Conservation (phyloP, 306 rosid genomes). For the Dicorynia guianensis region DNA sequence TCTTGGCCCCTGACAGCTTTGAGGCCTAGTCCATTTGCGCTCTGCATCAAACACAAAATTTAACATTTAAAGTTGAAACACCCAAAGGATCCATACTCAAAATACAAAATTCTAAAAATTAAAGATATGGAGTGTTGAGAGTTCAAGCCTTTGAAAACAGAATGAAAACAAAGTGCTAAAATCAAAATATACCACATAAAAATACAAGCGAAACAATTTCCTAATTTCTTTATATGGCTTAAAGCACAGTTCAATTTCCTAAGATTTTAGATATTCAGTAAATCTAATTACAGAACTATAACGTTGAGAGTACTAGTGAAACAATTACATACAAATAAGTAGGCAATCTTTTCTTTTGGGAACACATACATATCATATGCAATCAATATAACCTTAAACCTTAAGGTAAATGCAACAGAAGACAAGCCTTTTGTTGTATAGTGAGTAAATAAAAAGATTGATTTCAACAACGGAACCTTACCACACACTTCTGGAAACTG, state of each 20-base stretch:
- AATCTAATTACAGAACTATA: not conserved
- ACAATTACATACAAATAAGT: not conserved
- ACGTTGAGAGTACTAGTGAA: not conserved
- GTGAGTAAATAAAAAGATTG: not conserved
- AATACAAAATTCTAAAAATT: not conserved
- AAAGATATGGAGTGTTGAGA: not conserved
- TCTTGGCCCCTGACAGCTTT: slow-evolving; percentile 60
- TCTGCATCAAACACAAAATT: slow-evolving; percentile 57
- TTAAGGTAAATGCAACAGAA: slow-evolving; percentile 19
- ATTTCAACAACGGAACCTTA: slow-evolving; percentile 45
- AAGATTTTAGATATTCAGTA: not conserved
- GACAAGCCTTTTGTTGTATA: not conserved
- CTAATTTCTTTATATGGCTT: not conserved
- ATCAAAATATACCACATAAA: slow-evolving; percentile 11
- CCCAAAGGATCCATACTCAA: slow-evolving; percentile 6
- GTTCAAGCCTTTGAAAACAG: not conserved
- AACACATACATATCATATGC: not conserved
- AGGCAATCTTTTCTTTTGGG: not conserved
- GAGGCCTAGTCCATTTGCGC: slow-evolving; percentile 89
- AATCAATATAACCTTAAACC: not conserved
- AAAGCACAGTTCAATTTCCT: not conserved
- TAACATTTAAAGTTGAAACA: slow-evolving; percentile 14
- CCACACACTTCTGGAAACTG: slow-evolving; percentile 89
- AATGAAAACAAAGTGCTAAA: slow-evolving; percentile 7
- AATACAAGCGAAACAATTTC: too few species aligned